Evolutionary conservation across 257 asterid species (phyloP), one percentile per base, ranked within the genome.

Genomic region (Rhazya stricta): DNA sequence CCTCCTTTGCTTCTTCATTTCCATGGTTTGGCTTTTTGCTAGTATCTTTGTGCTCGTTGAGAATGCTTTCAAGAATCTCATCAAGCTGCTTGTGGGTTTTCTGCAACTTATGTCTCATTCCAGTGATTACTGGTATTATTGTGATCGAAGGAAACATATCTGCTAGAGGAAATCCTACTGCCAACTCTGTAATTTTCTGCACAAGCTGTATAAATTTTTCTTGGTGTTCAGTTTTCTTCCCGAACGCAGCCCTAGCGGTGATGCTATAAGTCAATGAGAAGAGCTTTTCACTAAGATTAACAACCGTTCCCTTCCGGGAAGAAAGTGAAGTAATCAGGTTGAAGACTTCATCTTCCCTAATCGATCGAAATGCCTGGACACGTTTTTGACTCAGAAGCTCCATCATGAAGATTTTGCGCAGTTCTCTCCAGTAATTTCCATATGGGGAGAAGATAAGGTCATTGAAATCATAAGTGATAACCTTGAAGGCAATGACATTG

Each of bases 351-450:
- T 73, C 63, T 54, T 83, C 88, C 53, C 89, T 65, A 0, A 80
- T 30, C 1, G 74, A 60, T 16, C 80, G 71, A 61, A 81, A 80
- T 0, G 85, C 74, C 0, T 67, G 81, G 4, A 86, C 87, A 6
- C 86, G 86, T 4, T 72, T 81, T 23, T 4, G 6, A 72, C 79
- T 82, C 9, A 85, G 42, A 39, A 85, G 88, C 73, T 87, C 88
- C 25, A 75, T 11, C 0, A 78, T 79, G 85, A 84, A 83, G 3
- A 85, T 80, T 61, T 75, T 83, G 15, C 87, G 32, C 1, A 83
- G 78, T 23, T 83, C 84, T 48, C 83, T 74, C 90, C 88, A 84
- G 73, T 82, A 87, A 1, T 73, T 80, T 9, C 86, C 85, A 48
- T 77, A 83, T 0, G 84, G 82, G 0, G 58, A 39, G n/a, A 82